Evolutionary conservation across 352 stramenopile species (phyloP).

Genomic region (Salisapilia sapeloensis): DNA sequence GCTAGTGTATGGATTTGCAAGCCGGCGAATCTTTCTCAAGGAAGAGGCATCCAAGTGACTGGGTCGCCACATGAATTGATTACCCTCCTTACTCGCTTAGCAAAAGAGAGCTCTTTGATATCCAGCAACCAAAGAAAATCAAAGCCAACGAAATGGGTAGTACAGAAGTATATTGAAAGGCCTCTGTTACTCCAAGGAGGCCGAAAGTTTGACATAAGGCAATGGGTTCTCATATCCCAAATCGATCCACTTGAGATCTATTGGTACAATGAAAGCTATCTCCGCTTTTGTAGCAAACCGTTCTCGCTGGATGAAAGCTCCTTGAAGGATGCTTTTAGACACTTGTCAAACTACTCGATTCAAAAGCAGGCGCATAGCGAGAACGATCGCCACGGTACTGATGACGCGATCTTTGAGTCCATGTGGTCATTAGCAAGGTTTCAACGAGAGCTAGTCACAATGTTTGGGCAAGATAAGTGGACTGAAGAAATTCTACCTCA

Average conservation of each 20-base stretch:
- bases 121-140: background rate
- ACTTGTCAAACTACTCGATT: conserved; percentile 78
- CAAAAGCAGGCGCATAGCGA: conserved; percentile 28
- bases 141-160: conserved; percentile 19
- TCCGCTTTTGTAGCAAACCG: conserved; percentile 45
- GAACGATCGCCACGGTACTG: background rate
- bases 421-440: conserved; percentile 55
- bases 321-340: conserved; percentile 35
- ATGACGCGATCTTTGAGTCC: conserved; percentile 5
- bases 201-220: conserved; percentile 75
- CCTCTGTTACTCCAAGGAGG: conserved; percentile 32
- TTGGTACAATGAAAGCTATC: conserved; percentile 55
- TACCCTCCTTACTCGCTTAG: conserved; percentile 3
- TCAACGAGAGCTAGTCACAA: conserved; percentile 14
- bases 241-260: conserved; percentile 32
- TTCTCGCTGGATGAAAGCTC: conserved; percentile 17
- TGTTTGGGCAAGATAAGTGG: conserved; percentile 29
- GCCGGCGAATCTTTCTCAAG: conserved; percentile 54
- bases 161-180: conserved; percentile 80
- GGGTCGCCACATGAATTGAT: conserved; percentile 13
- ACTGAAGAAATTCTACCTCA: conserved; percentile 19
- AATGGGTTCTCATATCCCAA: conserved; percentile 69
- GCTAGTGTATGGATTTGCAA: conserved; percentile 71
- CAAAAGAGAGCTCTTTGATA: background rate
- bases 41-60: conserved; percentile 41